Evolutionary conservation across 2,329 filamentous ascomycete genomes (phyloP), one percentile per base, ranked within the genome.

Genomic region (Colletotrichum coccodes): DNA sequence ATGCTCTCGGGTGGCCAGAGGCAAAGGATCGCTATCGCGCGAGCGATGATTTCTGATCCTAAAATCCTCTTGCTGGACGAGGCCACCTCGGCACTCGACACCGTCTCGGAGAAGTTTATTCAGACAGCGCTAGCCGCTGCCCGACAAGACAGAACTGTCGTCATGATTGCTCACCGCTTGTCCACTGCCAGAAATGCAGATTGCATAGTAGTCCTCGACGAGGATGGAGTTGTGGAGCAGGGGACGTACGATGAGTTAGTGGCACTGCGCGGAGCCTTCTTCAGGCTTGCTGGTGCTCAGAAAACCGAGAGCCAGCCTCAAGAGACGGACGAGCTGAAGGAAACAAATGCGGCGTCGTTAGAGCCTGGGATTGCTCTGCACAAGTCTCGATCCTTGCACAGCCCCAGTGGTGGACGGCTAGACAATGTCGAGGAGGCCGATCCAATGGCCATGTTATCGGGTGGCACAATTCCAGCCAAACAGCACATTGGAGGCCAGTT

Each of bases 1-100:
- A 89, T 91, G 64, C 81, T 94, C 1, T 92, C 90, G 1, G 92
- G 92, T 34, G 92, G 92, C 1, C 91, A 94, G 75, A 83, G 91
- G 6, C 92, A 94, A 76, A 87, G 90, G 26, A 86, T 93, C 36
- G 90, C 91, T 7, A 93, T 94, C 71, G 92, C 91, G 0, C 84
- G 92, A 7, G 90, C 90, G 16, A 89, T 94, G 38, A 84, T 94
- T 58, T 88, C 90, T 49, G 82, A 89, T 52, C 91, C 91, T 0
- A 81, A 83, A 0, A 87, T 94, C 3, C 80, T 94, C 2, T 86
- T 94, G 6, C 81, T 94, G 0, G 92, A 94, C 72, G 92, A 94
- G 78, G 92, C 92, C 1, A 94, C 92, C 0, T 82, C 79, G 23
- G 82, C 82, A 0, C 81, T 93, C 0, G 91, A 93, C 71, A 89